phyloP scores from a whole-genome alignment of 2,329 filamentous ascomycete species.

The Lecanoromycetidae sp. region DNA sequence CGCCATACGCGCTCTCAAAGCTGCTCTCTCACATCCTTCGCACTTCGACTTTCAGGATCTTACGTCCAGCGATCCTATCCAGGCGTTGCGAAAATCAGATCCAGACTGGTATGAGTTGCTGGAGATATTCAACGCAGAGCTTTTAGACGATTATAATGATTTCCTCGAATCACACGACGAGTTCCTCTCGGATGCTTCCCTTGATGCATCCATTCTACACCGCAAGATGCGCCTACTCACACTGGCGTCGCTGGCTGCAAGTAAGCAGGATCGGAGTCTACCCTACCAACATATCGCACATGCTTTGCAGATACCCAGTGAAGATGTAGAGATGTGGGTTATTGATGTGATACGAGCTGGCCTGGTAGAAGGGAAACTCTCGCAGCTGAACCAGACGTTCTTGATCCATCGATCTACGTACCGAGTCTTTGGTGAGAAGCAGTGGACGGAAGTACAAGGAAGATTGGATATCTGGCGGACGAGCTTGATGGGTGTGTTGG shows the following conservation, averaged over 20 bases:
- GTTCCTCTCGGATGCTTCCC: slow-evolving; percentile 65
- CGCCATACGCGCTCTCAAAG: slow-evolving; percentile 52
- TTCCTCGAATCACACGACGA: slow-evolving; percentile 85
- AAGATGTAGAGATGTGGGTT: slow-evolving; percentile 95
- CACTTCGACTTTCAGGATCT: slow-evolving; percentile 65
- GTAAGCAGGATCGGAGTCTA: slow-evolving; percentile 71
- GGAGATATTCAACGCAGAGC: slow-evolving; percentile 88
- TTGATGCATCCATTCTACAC: slow-evolving; percentile 62
- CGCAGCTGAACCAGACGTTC: slow-evolving; percentile 84
- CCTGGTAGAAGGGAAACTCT: slow-evolving; percentile 91
- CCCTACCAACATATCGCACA: slow-evolving; percentile 76
- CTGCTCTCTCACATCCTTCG: slow-evolving; percentile 51
- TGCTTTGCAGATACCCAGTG: slow-evolving; percentile 66
- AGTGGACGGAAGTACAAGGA: slow-evolving; percentile 90
- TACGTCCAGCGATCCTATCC: slow-evolving; percentile 61
- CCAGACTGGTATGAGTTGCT: slow-evolving; percentile 80
- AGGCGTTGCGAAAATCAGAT: slow-evolving; percentile 75
- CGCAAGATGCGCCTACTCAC: slow-evolving; percentile 96
- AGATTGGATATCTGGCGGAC: slow-evolving; percentile 83
- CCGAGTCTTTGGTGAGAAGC: slow-evolving; percentile 93
- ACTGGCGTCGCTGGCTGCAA: slow-evolving; percentile 76
- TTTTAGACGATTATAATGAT: slow-evolving; percentile 89
- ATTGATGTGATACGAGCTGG: slow-evolving; percentile 96
- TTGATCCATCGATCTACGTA: slow-evolving; percentile 92
- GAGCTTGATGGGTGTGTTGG: slow-evolving; percentile 65